Conservation (phyloP, 352 stramenopile genomes). For the Phytophthora meadii region DNA sequence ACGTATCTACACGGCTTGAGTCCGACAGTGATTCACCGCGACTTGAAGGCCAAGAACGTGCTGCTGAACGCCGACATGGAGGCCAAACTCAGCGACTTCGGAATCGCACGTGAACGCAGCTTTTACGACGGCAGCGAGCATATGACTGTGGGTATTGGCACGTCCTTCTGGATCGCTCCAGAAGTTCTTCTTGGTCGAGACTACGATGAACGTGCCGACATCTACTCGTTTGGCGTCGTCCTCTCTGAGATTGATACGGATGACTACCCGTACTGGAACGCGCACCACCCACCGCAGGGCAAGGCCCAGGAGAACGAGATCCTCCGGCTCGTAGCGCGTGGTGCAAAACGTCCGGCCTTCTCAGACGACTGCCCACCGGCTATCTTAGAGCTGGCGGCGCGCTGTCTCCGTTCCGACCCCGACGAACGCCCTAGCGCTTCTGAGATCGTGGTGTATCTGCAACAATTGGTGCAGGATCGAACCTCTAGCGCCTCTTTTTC, state of each 20-base stretch:
- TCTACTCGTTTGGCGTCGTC: conserved; percentile 65
- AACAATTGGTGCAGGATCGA: conserved; percentile 45
- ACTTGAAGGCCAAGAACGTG: conserved; percentile 61
- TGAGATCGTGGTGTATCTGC: conserved; percentile 60
- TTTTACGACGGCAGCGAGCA: conserved; percentile 58
- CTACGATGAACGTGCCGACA: conserved; percentile 59
- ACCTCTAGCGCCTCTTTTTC: conserved; percentile 22
- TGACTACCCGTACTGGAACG: conserved; percentile 72
- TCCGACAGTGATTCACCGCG: conserved; percentile 63
- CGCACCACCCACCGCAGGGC: conserved; percentile 43
- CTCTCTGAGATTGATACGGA: conserved; percentile 67
- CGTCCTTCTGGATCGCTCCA: conserved; percentile 73
- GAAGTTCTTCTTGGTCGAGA: conserved; percentile 59
- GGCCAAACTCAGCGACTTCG: conserved; percentile 81
- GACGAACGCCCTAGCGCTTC: conserved; percentile 59
- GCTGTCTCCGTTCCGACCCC: conserved; percentile 62
- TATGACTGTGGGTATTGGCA: conserved; percentile 74
- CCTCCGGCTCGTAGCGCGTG: conserved; percentile 60
- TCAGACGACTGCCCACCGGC: conserved; percentile 51
- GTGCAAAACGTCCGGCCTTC: conserved; percentile 56
- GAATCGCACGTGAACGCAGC: conserved; percentile 57
- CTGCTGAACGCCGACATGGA: conserved; percentile 56
- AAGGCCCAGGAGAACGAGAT: conserved; percentile 69
- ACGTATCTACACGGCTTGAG: conserved; percentile 67
- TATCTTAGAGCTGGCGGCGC: conserved; percentile 57